A percentile compares a stretch with the other conserved stretches of the same genome.
These are phyloP conservation scores for Fusarium sp. DNA, from an alignment of 2,329 filamentous ascomycete genomes.

Conservation along the genomic window DNA sequence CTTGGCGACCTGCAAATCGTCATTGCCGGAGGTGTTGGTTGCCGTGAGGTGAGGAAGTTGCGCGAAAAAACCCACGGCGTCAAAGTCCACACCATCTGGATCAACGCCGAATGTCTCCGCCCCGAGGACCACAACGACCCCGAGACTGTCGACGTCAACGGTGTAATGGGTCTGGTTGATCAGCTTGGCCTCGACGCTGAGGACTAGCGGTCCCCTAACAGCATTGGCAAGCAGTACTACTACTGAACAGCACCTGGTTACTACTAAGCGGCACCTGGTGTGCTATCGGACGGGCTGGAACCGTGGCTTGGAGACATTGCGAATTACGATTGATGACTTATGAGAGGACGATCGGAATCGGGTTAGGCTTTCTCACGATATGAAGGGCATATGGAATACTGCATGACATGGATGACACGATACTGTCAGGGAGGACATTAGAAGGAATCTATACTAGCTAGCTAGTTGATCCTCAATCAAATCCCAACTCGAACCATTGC, in stretches of 20 bases:
- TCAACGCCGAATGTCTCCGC: slow-evolving; percentile 59
- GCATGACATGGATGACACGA: neutral
- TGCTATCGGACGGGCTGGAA: neutral
- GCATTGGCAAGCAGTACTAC: slow-evolving; percentile 43
- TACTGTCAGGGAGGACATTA: neutral
- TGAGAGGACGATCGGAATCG: neutral
- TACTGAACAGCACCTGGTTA: slow-evolving; percentile 6
- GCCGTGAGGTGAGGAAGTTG: slow-evolving; percentile 51
- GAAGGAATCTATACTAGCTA: slow-evolving; percentile 8
- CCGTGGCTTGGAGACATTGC: neutral
- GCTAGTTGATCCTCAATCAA: slow-evolving; percentile 2
- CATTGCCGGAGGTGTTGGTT: slow-evolving; percentile 64
- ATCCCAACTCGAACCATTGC: neutral
- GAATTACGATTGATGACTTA: slow-evolving; percentile 9
- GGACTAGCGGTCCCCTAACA: slow-evolving; percentile 46
- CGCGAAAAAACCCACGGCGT: slow-evolving; percentile 41
- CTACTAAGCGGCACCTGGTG: neutral
- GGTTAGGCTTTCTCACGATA: slow-evolving; percentile 8
- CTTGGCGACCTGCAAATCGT: slow-evolving; percentile 59
- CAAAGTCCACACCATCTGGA: slow-evolving; percentile 50
- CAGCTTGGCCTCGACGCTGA: slow-evolving; percentile 35
- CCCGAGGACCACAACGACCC: slow-evolving; percentile 19
- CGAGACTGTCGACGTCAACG: slow-evolving; percentile 44
- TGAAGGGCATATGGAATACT: neutral
- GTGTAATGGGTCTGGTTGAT: slow-evolving; percentile 39